Base-by-base conservation (phyloP, 106 monocot species). In the Dioscorea dumetorum region DNA sequence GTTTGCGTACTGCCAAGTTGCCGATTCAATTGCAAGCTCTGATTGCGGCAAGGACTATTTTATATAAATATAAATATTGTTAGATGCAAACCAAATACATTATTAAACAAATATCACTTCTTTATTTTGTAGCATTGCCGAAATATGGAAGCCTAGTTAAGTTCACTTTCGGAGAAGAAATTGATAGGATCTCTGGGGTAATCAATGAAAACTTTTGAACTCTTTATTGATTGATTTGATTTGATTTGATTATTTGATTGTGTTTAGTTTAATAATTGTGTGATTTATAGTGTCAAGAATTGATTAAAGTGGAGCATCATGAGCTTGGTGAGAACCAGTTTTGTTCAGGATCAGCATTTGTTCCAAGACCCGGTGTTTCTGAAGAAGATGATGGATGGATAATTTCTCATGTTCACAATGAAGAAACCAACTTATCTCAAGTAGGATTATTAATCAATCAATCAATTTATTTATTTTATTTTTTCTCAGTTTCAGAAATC, bases 381-480 rank as follows among this genome's bases (percentile, higher is more conserved):
- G 70, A 65, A n/a, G 85, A 85, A 78, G 85, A 81, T 62, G 78
- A 81, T 59, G 85, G 85, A 12, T 85, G 85, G 85, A 49, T 85
- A 63, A 67, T 85, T 12, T 68, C 77, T 23, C 81, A 74, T 69
- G 72, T 85, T 54, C 85, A 81, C 32, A 19, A 71, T 35, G 85
- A 85, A 72, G 51, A 78, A 6, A 58, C 81, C 8, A 69, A 81
- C 66, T 60, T 48, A 62, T 85, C 85, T 56, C 78, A 85, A 65
- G 85, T 78, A 78, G 71, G 76, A 6, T 41, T 41, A 41, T 41
- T 8, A 8, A 41, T 10, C 0, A 8, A 41, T 41, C 6, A 28
- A 28, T 28, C 3, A 28, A 28, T 28, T 8, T 3, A 41, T 10
- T 8, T 3, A 41, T 41, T 41, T 41, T n/a, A n/a, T 5, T 41